Conservation (phyloP, 2,329 filamentous ascomycete genomes). For the Anthostomella pinea region DNA sequence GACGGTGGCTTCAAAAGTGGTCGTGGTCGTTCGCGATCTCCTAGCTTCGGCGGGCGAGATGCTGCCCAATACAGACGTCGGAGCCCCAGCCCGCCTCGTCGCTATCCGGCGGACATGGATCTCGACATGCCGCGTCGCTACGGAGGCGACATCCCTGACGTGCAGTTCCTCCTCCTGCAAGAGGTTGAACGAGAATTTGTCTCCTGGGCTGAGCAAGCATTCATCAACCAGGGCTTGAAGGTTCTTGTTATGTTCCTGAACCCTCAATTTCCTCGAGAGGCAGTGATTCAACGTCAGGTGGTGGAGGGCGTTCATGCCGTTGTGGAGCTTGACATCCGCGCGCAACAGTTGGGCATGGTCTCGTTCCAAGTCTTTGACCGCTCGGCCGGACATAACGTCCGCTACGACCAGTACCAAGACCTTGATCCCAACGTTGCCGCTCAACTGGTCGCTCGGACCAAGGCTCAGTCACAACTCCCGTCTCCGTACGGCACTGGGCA, state of each 20-base stretch:
- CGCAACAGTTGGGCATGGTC: constrained; percentile 71
- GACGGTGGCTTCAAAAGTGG: constrained; percentile 37
- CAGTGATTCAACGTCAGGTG: constrained; percentile 81
- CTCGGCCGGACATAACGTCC: constrained; percentile 69
- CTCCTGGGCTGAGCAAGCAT: constrained; percentile 74
- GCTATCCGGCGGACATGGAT: constrained; percentile 50
- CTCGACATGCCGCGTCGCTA: constrained; percentile 72
- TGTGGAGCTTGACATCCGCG: constrained; percentile 67
- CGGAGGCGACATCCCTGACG: constrained; percentile 77
- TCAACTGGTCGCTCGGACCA: constrained; percentile 74
- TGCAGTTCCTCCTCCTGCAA: constrained; percentile 81
- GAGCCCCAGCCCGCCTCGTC: constrained; percentile 63
- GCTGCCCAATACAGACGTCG: constrained; percentile 60
- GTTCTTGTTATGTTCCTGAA: constrained; percentile 78
- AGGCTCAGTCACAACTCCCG: constrained; percentile 38
- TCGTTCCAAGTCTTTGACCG: constrained; percentile 84
- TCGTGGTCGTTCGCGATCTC: constrained; percentile 68
- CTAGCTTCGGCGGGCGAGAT: constrained; percentile 44
- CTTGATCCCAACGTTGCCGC: constrained; percentile 76
- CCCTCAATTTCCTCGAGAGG: constrained; percentile 70
- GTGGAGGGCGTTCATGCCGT: constrained; percentile 86
- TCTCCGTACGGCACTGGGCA: constrained; percentile 25
- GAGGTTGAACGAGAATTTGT: constrained; percentile 79
- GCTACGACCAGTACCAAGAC: constrained; percentile 84
- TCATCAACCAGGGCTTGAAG: constrained; percentile 67